These are phyloP conservation scores for Solanum bukasovii DNA, from an alignment of 257 asterid species.

Conservation along the genomic window DNA sequence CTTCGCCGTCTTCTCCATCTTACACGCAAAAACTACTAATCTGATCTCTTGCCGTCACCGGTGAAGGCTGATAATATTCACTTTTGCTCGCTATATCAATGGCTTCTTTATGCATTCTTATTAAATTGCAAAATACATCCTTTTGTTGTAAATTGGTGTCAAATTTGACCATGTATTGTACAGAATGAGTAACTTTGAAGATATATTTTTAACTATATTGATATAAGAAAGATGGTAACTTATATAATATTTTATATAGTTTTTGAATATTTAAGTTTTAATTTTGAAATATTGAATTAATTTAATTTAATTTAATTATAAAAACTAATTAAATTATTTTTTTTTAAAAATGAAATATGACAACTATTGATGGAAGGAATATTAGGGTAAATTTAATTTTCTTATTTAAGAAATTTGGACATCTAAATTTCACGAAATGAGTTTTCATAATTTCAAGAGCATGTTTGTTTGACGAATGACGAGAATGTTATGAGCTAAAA, in stretches of 20 bases:
- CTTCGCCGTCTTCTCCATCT: conserved; percentile 36
- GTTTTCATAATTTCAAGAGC: background rate
- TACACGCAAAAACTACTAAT: background rate
- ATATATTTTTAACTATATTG: too few relatives aligned
- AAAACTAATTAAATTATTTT: too few relatives aligned
- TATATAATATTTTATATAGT: too few relatives aligned
- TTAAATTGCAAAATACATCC: background rate
- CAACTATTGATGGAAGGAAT: too few relatives aligned
- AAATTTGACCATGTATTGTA: background rate
- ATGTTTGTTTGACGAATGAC: background rate
- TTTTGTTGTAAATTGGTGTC: background rate
- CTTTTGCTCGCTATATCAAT: background rate
- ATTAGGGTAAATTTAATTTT: background rate
- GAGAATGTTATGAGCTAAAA: background rate
- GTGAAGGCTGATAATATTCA: background rate
- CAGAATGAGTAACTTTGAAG: too few relatives aligned
- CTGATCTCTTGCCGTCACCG: background rate
- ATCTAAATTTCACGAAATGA: background rate
- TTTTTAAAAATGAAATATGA: accelerated
- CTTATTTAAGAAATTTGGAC: background rate
- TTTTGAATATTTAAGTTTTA: too few relatives aligned
- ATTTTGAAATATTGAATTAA: too few relatives aligned
- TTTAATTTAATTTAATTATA: too few relatives aligned
- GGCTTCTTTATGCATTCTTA: background rate
- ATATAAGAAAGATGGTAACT: too few relatives aligned